These are phyloP conservation scores for Diaporthe citrichinensis DNA, from an alignment of 2,329 filamentous ascomycete species.

Conservation along the genomic window DNA sequence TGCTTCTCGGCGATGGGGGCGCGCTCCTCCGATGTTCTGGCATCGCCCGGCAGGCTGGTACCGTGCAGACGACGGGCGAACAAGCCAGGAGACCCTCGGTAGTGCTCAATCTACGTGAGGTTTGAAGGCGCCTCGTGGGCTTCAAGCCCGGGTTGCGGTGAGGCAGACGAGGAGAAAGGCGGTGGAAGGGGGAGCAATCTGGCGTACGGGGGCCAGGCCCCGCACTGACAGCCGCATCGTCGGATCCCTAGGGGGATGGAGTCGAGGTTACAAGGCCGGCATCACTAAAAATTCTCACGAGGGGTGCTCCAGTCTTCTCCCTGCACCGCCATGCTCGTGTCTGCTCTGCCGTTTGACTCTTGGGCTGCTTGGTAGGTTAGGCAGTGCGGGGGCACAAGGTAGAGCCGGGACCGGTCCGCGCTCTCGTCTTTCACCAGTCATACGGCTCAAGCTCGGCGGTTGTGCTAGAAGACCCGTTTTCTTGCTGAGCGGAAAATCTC, in stretches of 20 bases:
- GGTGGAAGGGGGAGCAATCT: conserved; percentile 4
- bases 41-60: not conserved
- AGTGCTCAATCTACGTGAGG: not conserved
- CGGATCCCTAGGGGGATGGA: conserved; percentile 13
- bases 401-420: conserved; percentile 5
- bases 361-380: not conserved
- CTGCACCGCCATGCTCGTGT: conserved; percentile 34
- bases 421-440: not conserved
- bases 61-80: not conserved
- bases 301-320: conserved; percentile 13
- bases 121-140: not conserved
- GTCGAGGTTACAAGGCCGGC: conserved; percentile 16
- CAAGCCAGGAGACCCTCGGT: conserved; percentile 19
- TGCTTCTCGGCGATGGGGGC: conserved; percentile 11
- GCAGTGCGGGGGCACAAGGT: not conserved
- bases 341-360: not conserved
- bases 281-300: conserved; percentile 20
- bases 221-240: conserved; percentile 34
- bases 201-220: not conserved
- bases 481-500: conserved; percentile 15
- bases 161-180: conserved; percentile 32
- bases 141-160: conserved; percentile 27
- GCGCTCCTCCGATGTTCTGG: not conserved
- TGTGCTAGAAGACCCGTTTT: conserved; percentile 14
- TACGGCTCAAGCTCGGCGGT: conserved; percentile 13